A percentile compares a stretch with the other conserved stretches of the same genome.
Evolutionary conservation across 1,139 yeast genomes (phyloP).

Genomic region (Diutina catenulata): DNA sequence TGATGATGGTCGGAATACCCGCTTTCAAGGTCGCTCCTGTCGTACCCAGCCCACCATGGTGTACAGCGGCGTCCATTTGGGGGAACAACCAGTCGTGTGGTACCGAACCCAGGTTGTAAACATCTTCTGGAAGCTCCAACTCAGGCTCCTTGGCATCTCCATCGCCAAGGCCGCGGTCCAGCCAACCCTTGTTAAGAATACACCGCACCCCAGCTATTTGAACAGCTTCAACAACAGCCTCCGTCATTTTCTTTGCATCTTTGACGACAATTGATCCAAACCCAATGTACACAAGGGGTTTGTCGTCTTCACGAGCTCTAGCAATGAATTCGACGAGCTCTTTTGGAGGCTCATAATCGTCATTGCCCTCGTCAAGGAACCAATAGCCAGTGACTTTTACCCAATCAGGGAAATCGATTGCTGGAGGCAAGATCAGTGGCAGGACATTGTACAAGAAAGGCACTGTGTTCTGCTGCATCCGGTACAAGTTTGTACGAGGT

Average conservation of each 20-base stretch:
- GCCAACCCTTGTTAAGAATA: conserved; percentile 90
- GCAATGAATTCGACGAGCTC: conserved; percentile 49
- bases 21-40: conserved; percentile 85
- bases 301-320: conserved; percentile 46
- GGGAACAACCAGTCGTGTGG: conserved; percentile 96
- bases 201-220: conserved; percentile 71
- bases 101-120: conserved; percentile 57
- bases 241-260: conserved; percentile 66
- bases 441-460: conserved; percentile 88
- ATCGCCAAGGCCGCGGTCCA: conserved; percentile 43
- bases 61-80: conserved; percentile 84
- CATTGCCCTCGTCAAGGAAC: conserved; percentile 68
- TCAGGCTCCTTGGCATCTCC: conserved; percentile 24
- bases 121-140: conserved; percentile 52
- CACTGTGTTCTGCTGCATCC: conserved; percentile 63
- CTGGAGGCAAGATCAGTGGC: conserved; percentile 81
- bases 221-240: conserved; percentile 72
- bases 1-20: conserved; percentile 81
- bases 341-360: conserved; percentile 52
- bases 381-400: conserved; percentile 90
- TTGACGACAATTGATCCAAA: conserved; percentile 92
- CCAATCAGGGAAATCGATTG: conserved; percentile 93
- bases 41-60: conserved; percentile 97
- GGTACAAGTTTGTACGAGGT: conserved; percentile 57
- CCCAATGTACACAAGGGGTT: conserved; percentile 80